A percentile compares a stretch with the other conserved stretches of the same genome.
Evolutionary conservation across 2,329 filamentous ascomycete genomes (phyloP).

Genomic region (Trichoderma arundinaceum): DNA sequence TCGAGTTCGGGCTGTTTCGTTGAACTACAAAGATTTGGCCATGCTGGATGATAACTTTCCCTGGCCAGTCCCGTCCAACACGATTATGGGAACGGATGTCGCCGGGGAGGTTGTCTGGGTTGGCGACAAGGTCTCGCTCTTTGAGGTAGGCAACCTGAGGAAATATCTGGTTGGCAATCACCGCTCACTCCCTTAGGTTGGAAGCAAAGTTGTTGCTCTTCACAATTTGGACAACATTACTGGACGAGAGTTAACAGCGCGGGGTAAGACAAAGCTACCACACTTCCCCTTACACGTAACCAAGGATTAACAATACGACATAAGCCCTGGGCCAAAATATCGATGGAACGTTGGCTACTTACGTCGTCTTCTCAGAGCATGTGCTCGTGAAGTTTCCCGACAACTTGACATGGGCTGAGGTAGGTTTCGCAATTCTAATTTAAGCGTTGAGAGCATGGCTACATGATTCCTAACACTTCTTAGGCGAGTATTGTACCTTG

Average conservation of each 20-base stretch:
- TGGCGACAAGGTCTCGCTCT: constrained; percentile 10
- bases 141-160: neutral
- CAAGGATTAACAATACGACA: neutral
- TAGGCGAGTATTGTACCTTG: constrained; percentile 26
- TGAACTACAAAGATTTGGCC: constrained; percentile 27
- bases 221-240: constrained; percentile 27
- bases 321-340: constrained; percentile 11
- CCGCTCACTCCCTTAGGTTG: neutral
- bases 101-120: constrained; percentile 19
- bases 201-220: constrained; percentile 4
- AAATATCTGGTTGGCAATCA: neutral
- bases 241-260: constrained; percentile 7
- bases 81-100: constrained; percentile 13
- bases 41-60: constrained; percentile 15
- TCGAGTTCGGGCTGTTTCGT: constrained; percentile 23
- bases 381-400: constrained; percentile 20
- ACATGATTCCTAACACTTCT: neutral
- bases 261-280: neutral
- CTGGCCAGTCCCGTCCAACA: constrained; percentile 6
- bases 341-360: constrained; percentile 25
- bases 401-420: constrained; percentile 25
- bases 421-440: neutral
- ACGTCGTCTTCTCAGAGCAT: constrained; percentile 17
- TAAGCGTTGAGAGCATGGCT: neutral
- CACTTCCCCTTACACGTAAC: neutral